Conservation (phyloP, 2,329 filamentous ascomycete genomes). For the Colletotrichum paranaense region DNA sequence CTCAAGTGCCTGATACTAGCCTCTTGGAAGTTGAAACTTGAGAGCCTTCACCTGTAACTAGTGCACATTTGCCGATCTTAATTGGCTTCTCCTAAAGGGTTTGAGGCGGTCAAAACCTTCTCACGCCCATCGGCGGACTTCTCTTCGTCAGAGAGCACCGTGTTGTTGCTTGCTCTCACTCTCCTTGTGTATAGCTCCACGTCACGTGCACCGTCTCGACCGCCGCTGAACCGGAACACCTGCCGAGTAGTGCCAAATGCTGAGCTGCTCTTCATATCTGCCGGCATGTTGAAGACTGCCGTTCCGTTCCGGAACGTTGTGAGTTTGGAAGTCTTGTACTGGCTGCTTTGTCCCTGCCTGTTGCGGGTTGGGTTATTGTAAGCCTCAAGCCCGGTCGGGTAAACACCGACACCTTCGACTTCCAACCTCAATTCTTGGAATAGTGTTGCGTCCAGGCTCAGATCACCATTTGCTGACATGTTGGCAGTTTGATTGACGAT, state of each 20-base stretch:
- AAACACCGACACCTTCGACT: slow-evolving; percentile 52
- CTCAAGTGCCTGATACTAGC: neutral
- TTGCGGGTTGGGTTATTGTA: slow-evolving; percentile 52
- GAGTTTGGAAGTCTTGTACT: slow-evolving; percentile 45
- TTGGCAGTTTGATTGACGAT: slow-evolving; percentile 64
- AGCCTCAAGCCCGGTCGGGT: slow-evolving; percentile 71
- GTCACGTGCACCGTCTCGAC: slow-evolving; percentile 41
- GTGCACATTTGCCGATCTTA: slow-evolving; percentile 9
- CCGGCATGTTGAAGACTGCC: slow-evolving; percentile 63
- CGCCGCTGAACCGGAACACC: slow-evolving; percentile 64
- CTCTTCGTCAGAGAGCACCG: slow-evolving; percentile 60
- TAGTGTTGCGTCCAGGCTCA: slow-evolving; percentile 56
- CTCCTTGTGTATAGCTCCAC: slow-evolving; percentile 67
- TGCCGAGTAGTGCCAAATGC: slow-evolving; percentile 69
- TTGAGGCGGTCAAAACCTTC: slow-evolving; percentile 9
- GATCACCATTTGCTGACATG: slow-evolving; percentile 53
- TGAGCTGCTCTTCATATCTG: slow-evolving; percentile 56
- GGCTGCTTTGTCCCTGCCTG: slow-evolving; percentile 5
- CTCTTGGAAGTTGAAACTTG: slow-evolving; percentile 12
- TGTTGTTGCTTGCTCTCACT: slow-evolving; percentile 66
- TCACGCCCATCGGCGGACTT: slow-evolving; percentile 43
- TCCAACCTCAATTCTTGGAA: slow-evolving; percentile 54
- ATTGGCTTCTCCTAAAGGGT: neutral
- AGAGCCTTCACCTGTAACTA: slow-evolving; percentile 2
- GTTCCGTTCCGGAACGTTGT: slow-evolving; percentile 67